Percentiles rank a stretch among this genome's conserved stretches.
These are phyloP conservation scores for Taxawa tesnikishii DNA, from an alignment of 2,329 filamentous ascomycete species.

Conservation along the genomic window DNA sequence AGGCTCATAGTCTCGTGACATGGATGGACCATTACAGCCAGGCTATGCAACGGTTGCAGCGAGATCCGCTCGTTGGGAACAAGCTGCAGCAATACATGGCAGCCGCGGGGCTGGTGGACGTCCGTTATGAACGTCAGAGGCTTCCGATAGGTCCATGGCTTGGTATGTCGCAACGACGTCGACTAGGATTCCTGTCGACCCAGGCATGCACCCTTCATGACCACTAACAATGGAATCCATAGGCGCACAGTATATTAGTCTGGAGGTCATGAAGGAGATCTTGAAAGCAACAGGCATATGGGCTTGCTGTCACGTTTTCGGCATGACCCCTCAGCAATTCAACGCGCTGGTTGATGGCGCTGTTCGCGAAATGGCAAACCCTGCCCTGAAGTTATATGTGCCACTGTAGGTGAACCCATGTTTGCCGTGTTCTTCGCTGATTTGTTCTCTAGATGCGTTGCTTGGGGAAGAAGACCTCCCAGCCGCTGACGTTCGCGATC, in stretches of 20 bases:
- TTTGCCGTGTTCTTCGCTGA: too few species aligned
- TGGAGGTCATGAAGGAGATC: constrained; percentile 2
- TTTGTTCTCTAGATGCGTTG: too few species aligned
- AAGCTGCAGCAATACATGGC: constrained; percentile 5
- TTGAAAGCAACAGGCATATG: constrained; percentile 8
- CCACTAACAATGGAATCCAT: background rate
- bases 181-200: background rate
- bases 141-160: constrained; percentile 8
- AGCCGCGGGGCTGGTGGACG: constrained; percentile 5
- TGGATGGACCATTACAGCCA: constrained; percentile 24
- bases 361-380: constrained; percentile 5
- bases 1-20: constrained; percentile 24
- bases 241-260: background rate
- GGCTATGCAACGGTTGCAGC: constrained; percentile 16
- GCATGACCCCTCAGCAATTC: constrained; percentile 6
- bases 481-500: too few species aligned
- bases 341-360: constrained; percentile 3
- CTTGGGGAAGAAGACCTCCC: too few species aligned
- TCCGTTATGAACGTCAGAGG: background rate
- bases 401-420: constrained; percentile 7
- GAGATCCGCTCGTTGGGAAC: constrained; percentile 7
- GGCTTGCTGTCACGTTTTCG: constrained; percentile 5
- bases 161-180: constrained; percentile 3
- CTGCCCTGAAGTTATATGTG: constrained; percentile 7
- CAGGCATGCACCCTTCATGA: background rate